Evolutionary conservation across 441 rosid species (phyloP).

Genomic region (Pelargonium citronellum): DNA sequence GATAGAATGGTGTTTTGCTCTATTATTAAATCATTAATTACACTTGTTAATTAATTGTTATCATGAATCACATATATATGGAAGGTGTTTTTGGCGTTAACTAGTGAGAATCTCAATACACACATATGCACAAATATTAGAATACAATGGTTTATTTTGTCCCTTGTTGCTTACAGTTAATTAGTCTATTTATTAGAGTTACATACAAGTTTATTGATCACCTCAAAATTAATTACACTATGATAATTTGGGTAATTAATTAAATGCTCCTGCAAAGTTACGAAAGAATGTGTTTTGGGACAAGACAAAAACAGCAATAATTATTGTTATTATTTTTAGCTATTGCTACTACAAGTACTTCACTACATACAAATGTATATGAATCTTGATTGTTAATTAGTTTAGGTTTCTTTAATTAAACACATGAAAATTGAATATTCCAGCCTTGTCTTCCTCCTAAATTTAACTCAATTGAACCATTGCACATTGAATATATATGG

Average conservation of each 20-base stretch:
- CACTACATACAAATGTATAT: too few species aligned
- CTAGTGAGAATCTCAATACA: not conserved
- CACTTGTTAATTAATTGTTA: not conserved
- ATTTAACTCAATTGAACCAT: too few species aligned
- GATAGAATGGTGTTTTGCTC: too few species aligned
- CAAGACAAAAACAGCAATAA: too few species aligned
- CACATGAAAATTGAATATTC: too few species aligned
- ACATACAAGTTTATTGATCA: not conserved
- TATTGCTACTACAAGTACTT: too few species aligned
- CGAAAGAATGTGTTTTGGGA: too few species aligned
- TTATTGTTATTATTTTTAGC: too few species aligned
- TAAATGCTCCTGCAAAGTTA: not conserved
- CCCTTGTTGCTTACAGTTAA: not conserved
- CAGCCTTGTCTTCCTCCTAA: too few species aligned
- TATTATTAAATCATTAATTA: not conserved
- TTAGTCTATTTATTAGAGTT: not conserved
- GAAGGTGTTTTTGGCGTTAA: constrained; percentile 1
- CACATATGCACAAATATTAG: not conserved
- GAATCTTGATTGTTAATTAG: too few species aligned
- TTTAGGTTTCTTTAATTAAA: too few species aligned
- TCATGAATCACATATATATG: not conserved
- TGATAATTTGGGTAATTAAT: not conserved
- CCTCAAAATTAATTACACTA: not conserved
- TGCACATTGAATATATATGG: too few species aligned
- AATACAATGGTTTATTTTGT: not conserved